Evolutionary conservation across 768 basidiomycete species (phyloP).

Genomic region (Boletus speciosus): DNA sequence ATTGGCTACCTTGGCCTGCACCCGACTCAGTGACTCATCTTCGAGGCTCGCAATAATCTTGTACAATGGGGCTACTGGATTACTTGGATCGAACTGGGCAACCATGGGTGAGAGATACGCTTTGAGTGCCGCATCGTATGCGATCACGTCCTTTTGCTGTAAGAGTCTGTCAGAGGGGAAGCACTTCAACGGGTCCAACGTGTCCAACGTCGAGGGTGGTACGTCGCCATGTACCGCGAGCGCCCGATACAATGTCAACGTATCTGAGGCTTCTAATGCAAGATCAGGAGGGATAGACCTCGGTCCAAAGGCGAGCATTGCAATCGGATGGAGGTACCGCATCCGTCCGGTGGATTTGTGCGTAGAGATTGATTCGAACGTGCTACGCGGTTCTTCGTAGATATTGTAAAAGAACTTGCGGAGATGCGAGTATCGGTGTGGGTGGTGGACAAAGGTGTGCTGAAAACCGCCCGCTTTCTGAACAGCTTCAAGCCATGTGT

Average conservation of each 20-base stretch:
- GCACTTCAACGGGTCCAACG: conserved; percentile 43
- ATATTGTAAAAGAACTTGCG: conserved; percentile 61
- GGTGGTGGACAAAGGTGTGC: conserved; percentile 59
- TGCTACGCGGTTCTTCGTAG: conserved; percentile 9
- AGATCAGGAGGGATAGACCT: conserved; percentile 57
- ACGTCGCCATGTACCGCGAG: conserved; percentile 33
- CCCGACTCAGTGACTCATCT: conserved; percentile 32
- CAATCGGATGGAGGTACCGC: conserved; percentile 62
- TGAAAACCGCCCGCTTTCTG: conserved; percentile 56
- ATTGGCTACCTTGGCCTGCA: conserved; percentile 28
- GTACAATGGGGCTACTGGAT: conserved; percentile 33
- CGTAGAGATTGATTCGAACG: conserved; percentile 37
- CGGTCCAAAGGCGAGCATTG: conserved; percentile 52
- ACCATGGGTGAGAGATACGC: conserved; percentile 37
- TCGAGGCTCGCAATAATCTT: conserved; percentile 40
- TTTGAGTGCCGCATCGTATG: conserved; percentile 57
- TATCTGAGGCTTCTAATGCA: conserved; percentile 58
- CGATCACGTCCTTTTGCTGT: conserved; percentile 57
- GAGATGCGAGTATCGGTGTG: conserved; percentile 69
- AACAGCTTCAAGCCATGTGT: conserved; percentile 59
- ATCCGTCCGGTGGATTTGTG: conserved; percentile 39
- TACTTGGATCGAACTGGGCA: conserved; percentile 33
- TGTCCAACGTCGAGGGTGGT: conserved; percentile 12
- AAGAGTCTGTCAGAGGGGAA: conserved; percentile 43
- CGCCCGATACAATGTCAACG: conserved; percentile 48